These are phyloP conservation scores for Ophiosphaerella herpotricha DNA, from an alignment of 2,329 filamentous ascomycete species.

Conservation along the genomic window DNA sequence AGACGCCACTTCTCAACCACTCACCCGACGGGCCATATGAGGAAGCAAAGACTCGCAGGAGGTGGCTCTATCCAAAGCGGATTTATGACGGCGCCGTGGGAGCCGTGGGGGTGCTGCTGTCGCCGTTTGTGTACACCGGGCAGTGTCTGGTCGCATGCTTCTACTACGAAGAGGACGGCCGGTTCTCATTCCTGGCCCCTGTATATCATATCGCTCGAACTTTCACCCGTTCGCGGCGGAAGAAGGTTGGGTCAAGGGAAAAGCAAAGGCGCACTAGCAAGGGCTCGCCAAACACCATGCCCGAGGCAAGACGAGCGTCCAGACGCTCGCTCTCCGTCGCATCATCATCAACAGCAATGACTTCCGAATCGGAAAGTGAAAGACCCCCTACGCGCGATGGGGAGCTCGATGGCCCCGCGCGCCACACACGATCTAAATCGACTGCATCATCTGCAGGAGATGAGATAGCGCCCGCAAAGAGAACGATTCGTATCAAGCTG, in stretches of 20 bases:
- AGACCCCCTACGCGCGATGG: slow-evolving; percentile 40
- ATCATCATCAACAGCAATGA: slow-evolving; percentile 67
- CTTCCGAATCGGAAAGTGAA: slow-evolving; percentile 70
- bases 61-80: slow-evolving; percentile 65
- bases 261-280: slow-evolving; percentile 36
- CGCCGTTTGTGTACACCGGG: slow-evolving; percentile 77
- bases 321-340: slow-evolving; percentile 48
- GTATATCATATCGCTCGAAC: slow-evolving; percentile 65
- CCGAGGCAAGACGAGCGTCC: slow-evolving; percentile 33
- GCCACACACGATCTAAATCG: slow-evolving; percentile 69
- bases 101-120: slow-evolving; percentile 77
- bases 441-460: slow-evolving; percentile 55
- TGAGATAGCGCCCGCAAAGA: slow-evolving; percentile 69
- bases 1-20: slow-evolving; percentile 66
- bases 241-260: slow-evolving; percentile 31
- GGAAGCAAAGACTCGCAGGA: slow-evolving; percentile 43
- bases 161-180: slow-evolving; percentile 79
- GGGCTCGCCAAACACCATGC: slow-evolving; percentile 28
- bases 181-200: slow-evolving; percentile 77
- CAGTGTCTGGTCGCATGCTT: slow-evolving; percentile 83
- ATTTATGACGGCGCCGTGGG: slow-evolving; percentile 74
- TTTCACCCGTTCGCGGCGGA: slow-evolving; percentile 47
- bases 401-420: slow-evolving; percentile 46
- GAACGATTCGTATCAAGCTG: slow-evolving; percentile 89
- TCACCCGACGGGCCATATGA: slow-evolving; percentile 30